phyloP scores from a whole-genome alignment of 1,284 basidiomycete species.

The Trichosporon inkin region DNA sequence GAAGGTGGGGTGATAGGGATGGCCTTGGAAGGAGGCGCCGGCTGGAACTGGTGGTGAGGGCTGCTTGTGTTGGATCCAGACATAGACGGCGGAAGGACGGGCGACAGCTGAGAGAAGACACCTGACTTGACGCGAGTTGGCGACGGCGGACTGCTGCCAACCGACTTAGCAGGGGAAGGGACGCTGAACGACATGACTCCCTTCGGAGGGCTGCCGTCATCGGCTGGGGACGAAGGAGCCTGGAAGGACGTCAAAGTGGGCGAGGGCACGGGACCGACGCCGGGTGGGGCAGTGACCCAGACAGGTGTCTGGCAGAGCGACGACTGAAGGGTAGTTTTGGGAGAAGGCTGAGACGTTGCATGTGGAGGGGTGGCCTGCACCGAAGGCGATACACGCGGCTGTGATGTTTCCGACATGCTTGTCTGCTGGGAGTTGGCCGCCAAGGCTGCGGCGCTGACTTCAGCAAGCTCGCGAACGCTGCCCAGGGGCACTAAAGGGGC shows the following conservation, averaged over 20 bases:
- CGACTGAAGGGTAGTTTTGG: background rate
- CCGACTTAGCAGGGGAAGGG: background rate
- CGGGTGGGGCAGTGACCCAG: slow-evolving; percentile 1
- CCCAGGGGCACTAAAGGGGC: background rate
- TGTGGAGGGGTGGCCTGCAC: background rate
- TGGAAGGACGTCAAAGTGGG: background rate
- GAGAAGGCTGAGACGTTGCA: background rate
- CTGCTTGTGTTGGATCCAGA: too few relatives aligned
- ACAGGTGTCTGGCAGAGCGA: background rate
- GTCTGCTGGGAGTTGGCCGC: background rate
- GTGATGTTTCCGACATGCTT: background rate
- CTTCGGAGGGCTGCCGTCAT: background rate
- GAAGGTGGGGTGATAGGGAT: background rate
- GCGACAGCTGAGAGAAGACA: background rate
- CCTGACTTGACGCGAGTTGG: background rate
- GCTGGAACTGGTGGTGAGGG: background rate
- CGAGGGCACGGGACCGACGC: background rate
- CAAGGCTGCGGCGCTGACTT: background rate
- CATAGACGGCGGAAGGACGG: background rate
- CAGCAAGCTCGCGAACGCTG: background rate
- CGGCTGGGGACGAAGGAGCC: background rate
- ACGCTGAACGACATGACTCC: background rate
- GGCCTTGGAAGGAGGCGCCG: background rate
- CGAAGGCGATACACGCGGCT: background rate
- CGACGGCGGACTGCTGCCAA: background rate